A percentile compares a stretch with the other conserved stretches of the same genome.
These are phyloP conservation scores for Paecilomyces sp. DNA, from an alignment of 2,329 filamentous ascomycete genomes.

Conservation along the genomic window DNA sequence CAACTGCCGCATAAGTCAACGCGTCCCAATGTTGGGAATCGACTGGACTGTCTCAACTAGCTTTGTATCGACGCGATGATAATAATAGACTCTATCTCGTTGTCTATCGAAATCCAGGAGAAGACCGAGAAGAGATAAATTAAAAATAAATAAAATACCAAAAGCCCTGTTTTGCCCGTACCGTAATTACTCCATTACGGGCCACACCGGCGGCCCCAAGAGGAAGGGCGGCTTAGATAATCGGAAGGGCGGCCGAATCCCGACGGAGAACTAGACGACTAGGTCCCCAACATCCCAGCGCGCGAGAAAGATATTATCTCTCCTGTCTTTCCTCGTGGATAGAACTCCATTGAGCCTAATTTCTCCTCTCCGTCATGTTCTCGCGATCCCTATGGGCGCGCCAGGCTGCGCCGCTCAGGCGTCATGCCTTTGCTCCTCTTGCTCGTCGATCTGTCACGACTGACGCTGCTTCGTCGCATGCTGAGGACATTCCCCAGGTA, in stretches of 20 bases:
- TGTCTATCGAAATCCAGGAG: too few species aligned
- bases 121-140: too few species aligned
- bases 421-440: slow-evolving; percentile 38
- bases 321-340: slow-evolving; percentile 3
- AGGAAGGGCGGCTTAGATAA: neutral
- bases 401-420: slow-evolving; percentile 51
- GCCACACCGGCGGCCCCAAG: neutral
- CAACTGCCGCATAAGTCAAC: too few species aligned
- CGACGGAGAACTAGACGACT: neutral
- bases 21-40: too few species aligned
- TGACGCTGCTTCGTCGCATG: slow-evolving; percentile 84
- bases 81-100: too few species aligned
- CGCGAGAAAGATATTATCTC: slow-evolving; percentile 8
- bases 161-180: too few species aligned
- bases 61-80: too few species aligned
- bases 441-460: slow-evolving; percentile 79
- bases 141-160: too few species aligned
- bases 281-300: neutral
- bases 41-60: too few species aligned
- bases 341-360: slow-evolving; percentile 2
- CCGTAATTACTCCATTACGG: too few species aligned
- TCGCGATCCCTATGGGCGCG: slow-evolving; percentile 61
- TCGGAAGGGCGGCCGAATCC: neutral
- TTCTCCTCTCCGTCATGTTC: slow-evolving; percentile 50
- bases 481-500: slow-evolving; percentile 70